Percentiles rank a stretch among this genome's conserved stretches.
phyloP scores from a whole-genome alignment of 192 early-diverging fungal genomes.

The Phlyctochytrium arcticum region DNA sequence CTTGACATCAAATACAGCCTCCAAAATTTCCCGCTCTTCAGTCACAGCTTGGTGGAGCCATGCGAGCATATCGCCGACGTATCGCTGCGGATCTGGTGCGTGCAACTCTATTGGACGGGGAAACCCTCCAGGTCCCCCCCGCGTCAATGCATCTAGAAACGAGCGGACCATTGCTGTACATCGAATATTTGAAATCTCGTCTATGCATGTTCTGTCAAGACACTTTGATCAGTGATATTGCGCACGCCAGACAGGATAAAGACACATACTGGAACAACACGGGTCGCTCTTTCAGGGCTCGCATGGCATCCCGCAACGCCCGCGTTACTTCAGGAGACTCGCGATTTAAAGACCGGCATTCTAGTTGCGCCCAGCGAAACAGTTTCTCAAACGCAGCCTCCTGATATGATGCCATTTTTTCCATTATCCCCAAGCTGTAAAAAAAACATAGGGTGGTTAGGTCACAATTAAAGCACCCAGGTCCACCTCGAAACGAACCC shows the following conservation, averaged over 20 bases:
- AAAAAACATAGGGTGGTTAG: too few relatives aligned
- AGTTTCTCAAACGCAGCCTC: slow-evolving; percentile 73
- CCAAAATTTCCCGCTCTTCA: slow-evolving; percentile 82
- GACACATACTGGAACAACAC: slow-evolving; percentile 66
- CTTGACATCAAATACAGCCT: slow-evolving; percentile 58
- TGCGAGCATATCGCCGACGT: slow-evolving; percentile 93
- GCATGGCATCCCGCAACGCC: slow-evolving; percentile 60
- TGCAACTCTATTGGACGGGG: slow-evolving; percentile 90
- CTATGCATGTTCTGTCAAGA: slow-evolving; percentile 54
- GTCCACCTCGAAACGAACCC: slow-evolving; percentile 44
- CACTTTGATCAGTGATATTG: background rate
- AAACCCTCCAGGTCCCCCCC: slow-evolving; percentile 70
- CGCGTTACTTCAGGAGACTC: slow-evolving; percentile 68
- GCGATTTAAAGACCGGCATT: slow-evolving; percentile 60
- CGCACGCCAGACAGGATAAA: background rate
- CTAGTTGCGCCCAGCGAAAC: slow-evolving; percentile 68
- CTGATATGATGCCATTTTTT: slow-evolving; percentile 61
- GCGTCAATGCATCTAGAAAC: slow-evolving; percentile 71
- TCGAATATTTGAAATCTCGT: slow-evolving; percentile 69
- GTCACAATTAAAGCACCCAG: background rate
- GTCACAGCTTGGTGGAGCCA: slow-evolving; percentile 94
- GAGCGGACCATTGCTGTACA: slow-evolving; percentile 58
- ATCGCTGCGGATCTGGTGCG: slow-evolving; percentile 85
- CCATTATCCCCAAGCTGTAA: slow-evolving; percentile 70
- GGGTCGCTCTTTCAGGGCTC: slow-evolving; percentile 63